These are phyloP conservation scores for Hysterium pulicare DNA, from an alignment of 2,329 filamentous ascomycete species.

Conservation along the genomic window DNA sequence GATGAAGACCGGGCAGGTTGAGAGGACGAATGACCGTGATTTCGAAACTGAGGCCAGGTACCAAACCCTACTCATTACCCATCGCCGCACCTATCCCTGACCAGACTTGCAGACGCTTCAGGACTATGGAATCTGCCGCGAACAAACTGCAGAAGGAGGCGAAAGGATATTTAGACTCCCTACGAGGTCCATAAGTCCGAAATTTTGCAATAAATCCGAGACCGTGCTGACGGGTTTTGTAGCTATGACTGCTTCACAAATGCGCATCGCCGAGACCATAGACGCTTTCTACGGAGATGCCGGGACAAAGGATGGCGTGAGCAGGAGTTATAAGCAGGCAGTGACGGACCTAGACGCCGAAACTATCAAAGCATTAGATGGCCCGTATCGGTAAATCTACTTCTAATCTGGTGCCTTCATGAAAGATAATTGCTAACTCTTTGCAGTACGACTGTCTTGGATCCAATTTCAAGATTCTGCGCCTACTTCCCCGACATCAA, in stretches of 20 bases:
- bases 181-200: slow-evolving; percentile 63
- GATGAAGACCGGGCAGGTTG: slow-evolving; percentile 99
- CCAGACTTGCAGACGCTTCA: slow-evolving; percentile 67
- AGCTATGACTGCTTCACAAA: slow-evolving; percentile 99
- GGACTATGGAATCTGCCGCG: slow-evolving; percentile 94
- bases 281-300: slow-evolving; percentile 98
- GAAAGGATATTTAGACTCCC: slow-evolving; percentile 93
- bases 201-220: background rate
- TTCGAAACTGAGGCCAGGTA: slow-evolving; percentile 96
- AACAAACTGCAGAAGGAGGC: slow-evolving; percentile 93
- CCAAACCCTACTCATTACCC: slow-evolving; percentile 14
- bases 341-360: slow-evolving; percentile 97
- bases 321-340: slow-evolving; percentile 95
- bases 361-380: slow-evolving; percentile 96
- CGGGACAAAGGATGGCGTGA: slow-evolving; percentile 90
- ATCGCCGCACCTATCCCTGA: slow-evolving; percentile 1
- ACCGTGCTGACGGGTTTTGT: slow-evolving; percentile 5
- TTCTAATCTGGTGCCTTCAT: slow-evolving; percentile 2
- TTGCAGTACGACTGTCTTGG: slow-evolving; percentile 78
- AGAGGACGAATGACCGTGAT: slow-evolving; percentile 97
- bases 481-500: slow-evolving; percentile 99
- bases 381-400: slow-evolving; percentile 72
- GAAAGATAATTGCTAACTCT: slow-evolving; percentile 9
- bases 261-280: slow-evolving; percentile 98
- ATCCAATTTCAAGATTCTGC: slow-evolving; percentile 94